Base-by-base conservation (phyloP, 1,139 yeast species). In the Suhomyces taliae region DNA sequence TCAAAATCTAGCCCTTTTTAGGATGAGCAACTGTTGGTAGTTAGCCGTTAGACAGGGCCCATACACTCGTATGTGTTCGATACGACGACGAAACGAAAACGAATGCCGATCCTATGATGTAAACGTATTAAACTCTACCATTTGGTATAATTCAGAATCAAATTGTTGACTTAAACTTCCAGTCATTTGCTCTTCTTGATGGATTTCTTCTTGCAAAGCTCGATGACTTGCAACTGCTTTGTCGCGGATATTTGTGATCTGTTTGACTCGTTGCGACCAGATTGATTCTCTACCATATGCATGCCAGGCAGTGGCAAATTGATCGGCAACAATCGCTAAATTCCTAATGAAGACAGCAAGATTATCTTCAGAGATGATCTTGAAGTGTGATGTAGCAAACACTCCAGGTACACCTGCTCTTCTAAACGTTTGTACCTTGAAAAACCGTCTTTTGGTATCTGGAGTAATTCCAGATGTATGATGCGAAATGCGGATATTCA, bases 271-370 rank as follows among this genome's bases (percentile, higher is more conserved):
- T 53, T 80, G 82, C 14, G 81, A 73, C 95, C 95, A 87, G 57
- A 78, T 82, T 26, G 85, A 76, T 8, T 74, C 70, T 27, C 73
- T 70, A 10, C 68, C 62, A 47, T 60, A 65, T 34, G 76, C 69
- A 57, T 85, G 87, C 90, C 93, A 87, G 8, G 85, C 85, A 29
- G 78, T 77, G 0, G 96, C 90, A 66, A 88, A 87, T 50, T 83
- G 85, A 52, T 82, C 79, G 2, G 91, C 86, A 41, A 84, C 74
- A 26, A 86, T 64, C 2, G 88, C 82, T 50, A 87, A 66, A 51
- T 85, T 85, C 41, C 96, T 73, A 10, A 89, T 79, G 59, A 85
- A 83, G 6, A 70, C 67, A 0, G 95, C 78, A 41, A 90, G 66
- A 37, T 81, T 79, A 38, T 74, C 77, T 49, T 75, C 82, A 31